Evolutionary conservation across 805 yeast genomes (phyloP).

Genomic region (Kurtzmaniella fragi): DNA sequence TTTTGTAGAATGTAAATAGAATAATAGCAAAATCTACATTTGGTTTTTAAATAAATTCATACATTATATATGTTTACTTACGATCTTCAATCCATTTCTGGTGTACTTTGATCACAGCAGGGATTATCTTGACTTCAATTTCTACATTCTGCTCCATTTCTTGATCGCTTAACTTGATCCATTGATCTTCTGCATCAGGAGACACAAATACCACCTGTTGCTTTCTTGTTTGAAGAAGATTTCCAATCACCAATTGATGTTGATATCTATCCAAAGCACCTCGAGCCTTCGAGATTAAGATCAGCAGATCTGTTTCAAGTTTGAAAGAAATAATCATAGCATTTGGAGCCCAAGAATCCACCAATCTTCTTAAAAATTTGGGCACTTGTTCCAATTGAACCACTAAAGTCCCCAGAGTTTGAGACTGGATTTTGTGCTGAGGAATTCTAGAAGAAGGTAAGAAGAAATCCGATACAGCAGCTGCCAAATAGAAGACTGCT

Average conservation of each 20-base stretch:
- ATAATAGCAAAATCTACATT: conserved; percentile 2
- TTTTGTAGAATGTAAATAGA: conserved; percentile 29
- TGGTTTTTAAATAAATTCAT: conserved; percentile 9
- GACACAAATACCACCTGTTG: conserved; percentile 82
- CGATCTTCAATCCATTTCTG: conserved; percentile 47
- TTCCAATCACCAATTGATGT: conserved; percentile 94
- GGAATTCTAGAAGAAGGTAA: conserved; percentile 82
- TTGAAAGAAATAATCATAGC: conserved; percentile 95
- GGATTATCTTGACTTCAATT: conserved; percentile 78
- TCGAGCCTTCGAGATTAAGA: conserved; percentile 69
- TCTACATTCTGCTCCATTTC: conserved; percentile 43
- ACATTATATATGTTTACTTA: background rate
- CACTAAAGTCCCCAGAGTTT: conserved; percentile 68
- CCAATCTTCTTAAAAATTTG: conserved; percentile 80
- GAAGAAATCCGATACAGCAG: conserved; percentile 96
- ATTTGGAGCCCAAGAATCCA: conserved; percentile 90
- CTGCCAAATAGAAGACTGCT: conserved; percentile 85
- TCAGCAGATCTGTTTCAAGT: conserved; percentile 76
- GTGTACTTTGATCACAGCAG: conserved; percentile 67
- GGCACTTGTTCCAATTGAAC: conserved; percentile 95
- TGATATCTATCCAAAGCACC: conserved; percentile 80
- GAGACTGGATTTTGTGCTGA: conserved; percentile 91
- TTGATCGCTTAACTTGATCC: conserved; percentile 48
- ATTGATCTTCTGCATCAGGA: conserved; percentile 33
- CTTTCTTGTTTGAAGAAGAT: conserved; percentile 83